Evolutionary conservation across 1,139 yeast genomes (phyloP).

Genomic region (Spencermartinsiella ligniputridi): DNA sequence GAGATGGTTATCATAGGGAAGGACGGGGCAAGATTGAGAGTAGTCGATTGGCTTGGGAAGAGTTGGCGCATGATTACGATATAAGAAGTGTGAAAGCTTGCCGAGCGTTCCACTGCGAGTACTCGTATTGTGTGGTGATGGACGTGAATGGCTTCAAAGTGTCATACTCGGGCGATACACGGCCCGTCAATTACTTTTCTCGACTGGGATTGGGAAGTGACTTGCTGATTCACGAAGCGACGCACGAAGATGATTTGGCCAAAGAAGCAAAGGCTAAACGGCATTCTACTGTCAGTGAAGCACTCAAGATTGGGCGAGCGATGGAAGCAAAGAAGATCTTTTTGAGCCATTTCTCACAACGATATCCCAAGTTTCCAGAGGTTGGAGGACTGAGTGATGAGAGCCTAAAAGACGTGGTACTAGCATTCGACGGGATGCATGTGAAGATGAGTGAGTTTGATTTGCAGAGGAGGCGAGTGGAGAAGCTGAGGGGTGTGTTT

Average conservation of each 20-base stretch:
- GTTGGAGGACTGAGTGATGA: constrained; percentile 10
- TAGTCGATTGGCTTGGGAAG: not conserved
- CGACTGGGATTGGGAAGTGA: constrained; percentile 66
- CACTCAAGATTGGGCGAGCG: constrained; percentile 59
- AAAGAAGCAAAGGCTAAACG: constrained; percentile 78
- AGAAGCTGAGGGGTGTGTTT: constrained; percentile 28
- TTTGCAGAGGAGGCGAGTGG: constrained; percentile 28
- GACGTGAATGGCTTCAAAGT: constrained; percentile 48
- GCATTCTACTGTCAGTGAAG: constrained; percentile 91
- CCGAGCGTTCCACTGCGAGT: constrained; percentile 78
- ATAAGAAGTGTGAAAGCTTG: constrained; percentile 41
- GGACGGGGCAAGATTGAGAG: not conserved
- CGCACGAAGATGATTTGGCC: constrained; percentile 74
- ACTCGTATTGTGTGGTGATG: constrained; percentile 71
- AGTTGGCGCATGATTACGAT: constrained; percentile 1
- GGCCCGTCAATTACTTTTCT: constrained; percentile 68
- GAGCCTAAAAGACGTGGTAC: constrained; percentile 31
- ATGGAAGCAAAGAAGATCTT: constrained; percentile 74
- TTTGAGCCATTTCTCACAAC: constrained; percentile 87
- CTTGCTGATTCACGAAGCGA: constrained; percentile 85
- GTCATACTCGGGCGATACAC: constrained; percentile 92
- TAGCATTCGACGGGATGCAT: constrained; percentile 63
- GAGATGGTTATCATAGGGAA: constrained; percentile 22
- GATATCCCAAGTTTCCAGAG: constrained; percentile 69
- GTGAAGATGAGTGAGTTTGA: constrained; percentile 41